Percentiles rank a stretch among this genome's conserved stretches.
phyloP scores from a whole-genome alignment of 441 rosid genomes.

The Syzygium malaccense region DNA sequence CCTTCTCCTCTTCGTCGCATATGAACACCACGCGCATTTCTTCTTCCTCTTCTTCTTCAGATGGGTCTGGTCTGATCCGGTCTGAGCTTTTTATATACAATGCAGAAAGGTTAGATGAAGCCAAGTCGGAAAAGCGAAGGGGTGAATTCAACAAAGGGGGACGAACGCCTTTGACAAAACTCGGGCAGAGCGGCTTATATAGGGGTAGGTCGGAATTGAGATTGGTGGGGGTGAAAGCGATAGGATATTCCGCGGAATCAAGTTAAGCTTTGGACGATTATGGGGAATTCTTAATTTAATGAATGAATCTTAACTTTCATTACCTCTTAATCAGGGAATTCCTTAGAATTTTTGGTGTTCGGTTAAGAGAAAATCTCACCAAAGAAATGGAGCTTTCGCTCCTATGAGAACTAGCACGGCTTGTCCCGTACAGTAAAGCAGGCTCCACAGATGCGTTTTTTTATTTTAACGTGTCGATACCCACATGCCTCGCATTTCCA shows the following conservation, averaged over 20 bases:
- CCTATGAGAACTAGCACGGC: no score
- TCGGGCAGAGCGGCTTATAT: background rate
- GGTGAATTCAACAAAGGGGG: background rate
- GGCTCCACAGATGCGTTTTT: no score
- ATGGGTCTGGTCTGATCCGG: background rate
- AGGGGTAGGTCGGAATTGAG: background rate
- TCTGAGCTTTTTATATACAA: background rate
- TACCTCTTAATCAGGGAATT: no score
- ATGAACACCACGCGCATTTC: slow-evolving; percentile 48
- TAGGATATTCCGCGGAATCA: background rate
- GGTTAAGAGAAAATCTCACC: no score
- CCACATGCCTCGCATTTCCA: no score
- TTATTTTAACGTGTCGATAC: no score
- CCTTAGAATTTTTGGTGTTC: no score
- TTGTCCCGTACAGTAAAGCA: no score
- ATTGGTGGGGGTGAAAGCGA: background rate
- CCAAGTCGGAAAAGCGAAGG: background rate
- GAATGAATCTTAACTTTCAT: background rate
- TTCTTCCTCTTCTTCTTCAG: background rate
- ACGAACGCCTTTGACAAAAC: background rate
- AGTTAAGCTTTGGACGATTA: background rate
- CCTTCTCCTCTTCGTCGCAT: slow-evolving; percentile 49
- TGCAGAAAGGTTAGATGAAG: background rate
- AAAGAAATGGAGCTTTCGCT: no score
- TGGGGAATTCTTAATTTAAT: background rate